phyloP scores from a whole-genome alignment of 2,329 filamentous ascomycete species.

The Ceratocystis lukuohia region DNA sequence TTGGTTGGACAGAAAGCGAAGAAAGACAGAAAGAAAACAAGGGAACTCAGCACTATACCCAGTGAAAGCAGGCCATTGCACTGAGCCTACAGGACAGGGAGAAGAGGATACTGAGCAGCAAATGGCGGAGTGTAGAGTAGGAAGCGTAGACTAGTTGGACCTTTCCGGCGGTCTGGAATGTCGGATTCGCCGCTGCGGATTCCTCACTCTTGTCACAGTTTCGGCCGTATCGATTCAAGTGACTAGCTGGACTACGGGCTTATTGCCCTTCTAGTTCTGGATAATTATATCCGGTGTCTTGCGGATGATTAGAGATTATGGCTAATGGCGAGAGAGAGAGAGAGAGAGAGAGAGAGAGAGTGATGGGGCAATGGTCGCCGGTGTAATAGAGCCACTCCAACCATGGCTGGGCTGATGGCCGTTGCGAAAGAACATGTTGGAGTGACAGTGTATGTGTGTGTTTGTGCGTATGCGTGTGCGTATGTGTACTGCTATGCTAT shows the following conservation, averaged over 20 bases:
- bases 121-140: background rate
- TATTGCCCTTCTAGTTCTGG: background rate
- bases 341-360: too few species aligned
- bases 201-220: conserved; percentile 3
- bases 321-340: background rate
- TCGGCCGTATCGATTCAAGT: background rate
- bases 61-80: background rate
- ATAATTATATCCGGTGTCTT: too few species aligned
- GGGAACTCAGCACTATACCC: background rate
- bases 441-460: background rate
- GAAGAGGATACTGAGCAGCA: too few species aligned
- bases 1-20: background rate
- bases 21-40: conserved; percentile 1
- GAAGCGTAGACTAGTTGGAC: background rate
- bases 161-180: conserved; percentile 8
- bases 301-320: too few species aligned
- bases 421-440: background rate
- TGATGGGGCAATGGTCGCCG: background rate
- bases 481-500: too few species aligned
- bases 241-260: background rate
- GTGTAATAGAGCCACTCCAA: background rate
- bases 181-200: background rate
- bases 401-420: background rate
- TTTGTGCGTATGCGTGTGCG: background rate
- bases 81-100: too few species aligned